These are phyloP conservation scores for Saccharomyces hybrid DNA, from an alignment of 1,139 yeast genomes.

Conservation along the genomic window DNA sequence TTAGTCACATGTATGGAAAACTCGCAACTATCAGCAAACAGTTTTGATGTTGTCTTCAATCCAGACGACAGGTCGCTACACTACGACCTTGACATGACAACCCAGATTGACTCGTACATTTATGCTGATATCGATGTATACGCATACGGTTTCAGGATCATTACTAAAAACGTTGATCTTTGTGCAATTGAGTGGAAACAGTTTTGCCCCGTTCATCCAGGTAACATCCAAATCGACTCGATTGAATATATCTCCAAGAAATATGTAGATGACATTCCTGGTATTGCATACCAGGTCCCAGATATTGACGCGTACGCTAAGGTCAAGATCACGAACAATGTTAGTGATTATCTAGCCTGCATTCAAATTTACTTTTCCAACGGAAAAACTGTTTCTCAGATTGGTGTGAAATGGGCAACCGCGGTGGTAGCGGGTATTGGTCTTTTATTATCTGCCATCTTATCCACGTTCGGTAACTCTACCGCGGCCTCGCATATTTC, in stretches of 20 bases:
- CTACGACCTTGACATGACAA: slow-evolving; percentile 53
- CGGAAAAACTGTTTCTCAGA: slow-evolving; percentile 67
- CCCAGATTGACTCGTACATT: slow-evolving; percentile 52
- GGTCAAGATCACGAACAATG: slow-evolving; percentile 40
- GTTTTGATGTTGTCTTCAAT: slow-evolving; percentile 58
- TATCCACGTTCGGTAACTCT: slow-evolving; percentile 69
- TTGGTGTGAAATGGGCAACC: slow-evolving; percentile 78
- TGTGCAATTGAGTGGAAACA: slow-evolving; percentile 61
- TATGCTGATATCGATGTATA: slow-evolving; percentile 55
- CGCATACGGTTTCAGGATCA: slow-evolving; percentile 67
- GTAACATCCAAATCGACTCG: slow-evolving; percentile 59
- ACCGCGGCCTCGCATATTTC: slow-evolving; percentile 72
- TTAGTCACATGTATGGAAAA: slow-evolving; percentile 67
- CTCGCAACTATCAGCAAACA: slow-evolving; percentile 58
- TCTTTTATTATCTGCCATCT: slow-evolving; percentile 55
- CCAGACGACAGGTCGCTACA: slow-evolving; percentile 56
- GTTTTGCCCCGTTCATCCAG: slow-evolving; percentile 71
- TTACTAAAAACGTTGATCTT: slow-evolving; percentile 44
- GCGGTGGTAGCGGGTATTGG: slow-evolving; percentile 76
- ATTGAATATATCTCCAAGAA: slow-evolving; percentile 45
- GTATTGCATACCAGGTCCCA: slow-evolving; percentile 66
- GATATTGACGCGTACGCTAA: slow-evolving; percentile 70
- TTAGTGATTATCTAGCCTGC: slow-evolving; percentile 45
- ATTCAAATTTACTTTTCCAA: slow-evolving; percentile 61
- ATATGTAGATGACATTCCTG: slow-evolving; percentile 50